Base-by-base conservation (phyloP, 345 rosid species). In the Rhodamnia rubescens region DNA sequence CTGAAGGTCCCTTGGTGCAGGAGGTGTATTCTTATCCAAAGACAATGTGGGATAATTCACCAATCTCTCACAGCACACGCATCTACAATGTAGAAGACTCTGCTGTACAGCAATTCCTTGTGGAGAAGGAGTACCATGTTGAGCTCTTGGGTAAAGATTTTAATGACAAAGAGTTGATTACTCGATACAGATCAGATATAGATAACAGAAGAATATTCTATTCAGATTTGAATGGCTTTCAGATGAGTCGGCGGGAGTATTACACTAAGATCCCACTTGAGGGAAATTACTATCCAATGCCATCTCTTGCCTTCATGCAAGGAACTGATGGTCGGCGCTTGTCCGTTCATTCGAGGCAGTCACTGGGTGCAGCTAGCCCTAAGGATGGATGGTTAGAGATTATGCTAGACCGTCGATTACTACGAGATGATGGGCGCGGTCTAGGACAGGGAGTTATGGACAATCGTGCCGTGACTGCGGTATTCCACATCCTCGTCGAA, bases 201-300 rank as follows among this genome's bases (percentile, higher is more conserved):
- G 94, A 94, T 83, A 97, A 90, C 88, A 89, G 88, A 84, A 93
- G 91, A 86, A 83, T 92, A 83, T 96, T 97, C 92, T 94, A 92
- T 87, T 92, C 99, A 11, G 99, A 97, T 90, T 91, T 97, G 84
- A 97, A 97, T 91, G 99, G 99, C 83, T 97, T 97, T 89, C 99
- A 96, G 92, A 93, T 95, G 99, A 95, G 98, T 87, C 91, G 99
- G 87, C 93, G 99, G 88, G 98, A 97, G 90, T 93, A 96, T 55
- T 97, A 96, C 85, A 91, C 93, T 87, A 97, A 97, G 95, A 97
- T 97, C 87, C 99, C 99, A 0, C 90, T 97, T 89, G 98, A 96
- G 91, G 99, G 99, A 85, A 97, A 96, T 89, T 96, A 95, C 91
- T 97, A 97, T 88, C 99, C 99, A 2, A 97, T 97, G 98, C 99